Conservation (phyloP, 139 green algal species). For the Desmodesmus armatus region DNA sequence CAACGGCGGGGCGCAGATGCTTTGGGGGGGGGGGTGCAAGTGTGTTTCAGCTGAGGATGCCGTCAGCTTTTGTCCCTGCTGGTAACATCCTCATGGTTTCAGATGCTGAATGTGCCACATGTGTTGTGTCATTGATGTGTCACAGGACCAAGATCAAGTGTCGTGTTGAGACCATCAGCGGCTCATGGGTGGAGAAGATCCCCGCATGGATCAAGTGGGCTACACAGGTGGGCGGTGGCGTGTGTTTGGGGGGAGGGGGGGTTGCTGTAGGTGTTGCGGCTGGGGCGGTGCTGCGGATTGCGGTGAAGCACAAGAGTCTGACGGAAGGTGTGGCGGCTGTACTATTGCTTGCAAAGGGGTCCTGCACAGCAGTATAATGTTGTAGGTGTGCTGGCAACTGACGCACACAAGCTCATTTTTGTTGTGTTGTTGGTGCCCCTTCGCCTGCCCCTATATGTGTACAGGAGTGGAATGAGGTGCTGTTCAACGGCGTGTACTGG, state of each 20-base stretch:
- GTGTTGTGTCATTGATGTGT: too few relatives aligned
- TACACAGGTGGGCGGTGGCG: slow-evolving; percentile 69
- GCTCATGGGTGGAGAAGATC: slow-evolving; percentile 91
- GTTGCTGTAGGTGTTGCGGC: neutral
- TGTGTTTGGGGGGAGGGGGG: slow-evolving; percentile 48
- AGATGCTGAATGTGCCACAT: too few relatives aligned
- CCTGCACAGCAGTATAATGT: neutral
- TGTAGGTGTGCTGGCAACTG: neutral
- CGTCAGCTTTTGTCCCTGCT: too few relatives aligned
- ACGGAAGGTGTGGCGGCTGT: neutral
- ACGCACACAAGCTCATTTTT: too few relatives aligned
- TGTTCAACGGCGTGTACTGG: slow-evolving; percentile 94
- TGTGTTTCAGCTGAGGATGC: too few relatives aligned
- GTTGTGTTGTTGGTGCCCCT: too few relatives aligned
- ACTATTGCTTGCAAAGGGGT: neutral
- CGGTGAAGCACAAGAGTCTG: too few relatives aligned
- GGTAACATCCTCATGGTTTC: too few relatives aligned
- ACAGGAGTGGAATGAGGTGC: slow-evolving; percentile 93
- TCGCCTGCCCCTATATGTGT: too few relatives aligned
- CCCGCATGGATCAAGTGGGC: slow-evolving; percentile 96
- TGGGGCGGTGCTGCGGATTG: too few relatives aligned
- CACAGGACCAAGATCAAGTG: slow-evolving; percentile 88
- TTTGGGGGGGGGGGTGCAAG: too few relatives aligned
- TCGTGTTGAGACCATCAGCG: slow-evolving; percentile 80
- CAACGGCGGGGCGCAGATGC: too few relatives aligned